Evolutionary conservation across 108 stramenopile genomes (phyloP), one percentile per base, ranked within the genome.

Genomic region (Cylindrotheca closterium): DNA sequence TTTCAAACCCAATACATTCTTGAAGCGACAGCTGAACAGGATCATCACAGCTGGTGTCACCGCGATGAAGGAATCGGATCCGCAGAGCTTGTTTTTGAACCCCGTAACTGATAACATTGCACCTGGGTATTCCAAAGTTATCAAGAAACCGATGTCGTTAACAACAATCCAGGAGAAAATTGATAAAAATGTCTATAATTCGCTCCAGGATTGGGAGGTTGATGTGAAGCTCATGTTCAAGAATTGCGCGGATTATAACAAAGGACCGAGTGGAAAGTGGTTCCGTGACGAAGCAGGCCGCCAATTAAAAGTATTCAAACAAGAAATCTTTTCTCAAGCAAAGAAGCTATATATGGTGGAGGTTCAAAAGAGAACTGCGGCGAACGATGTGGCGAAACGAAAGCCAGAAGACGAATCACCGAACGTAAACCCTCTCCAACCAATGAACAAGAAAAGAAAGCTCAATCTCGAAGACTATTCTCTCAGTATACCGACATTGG

Each of bases 31-130:
- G 28, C 60, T 94, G 56, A 83, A 85, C 56, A 65, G 67, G 42
- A 71, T 94, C 58, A 80, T 94, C 42, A 85, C 81, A 10, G 76
- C 81, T 10, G 87, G 85, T 25, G 50, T 94, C 3, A 58, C 71
- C 34, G 70, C 70, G 24, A 83, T 94, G 86, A 88, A 85, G 49
- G 83, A 85, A 47, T 76, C 85, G 31, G 93, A 94, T 68, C 84
- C 84, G 1, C 89, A 88, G 74, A 68, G 67, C 30, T 67, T 94
- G 31, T 94, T 94, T 64, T 68, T 88, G 25, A 88, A 94, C 58
- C 93, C 89, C 56, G 93, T 94, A 18, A 88, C 93, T n/a, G 93
- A 94, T 63, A 85, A 54, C 15, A 91, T 94, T 61, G 93, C 93
- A 15, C 93, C 93, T 27, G 88, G 83, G 1, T 94, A 94, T 60